Evolutionary conservation across 345 rosid genomes (phyloP), one percentile per base, ranked within the genome.

Genomic region (Bruguiera parviflora): DNA sequence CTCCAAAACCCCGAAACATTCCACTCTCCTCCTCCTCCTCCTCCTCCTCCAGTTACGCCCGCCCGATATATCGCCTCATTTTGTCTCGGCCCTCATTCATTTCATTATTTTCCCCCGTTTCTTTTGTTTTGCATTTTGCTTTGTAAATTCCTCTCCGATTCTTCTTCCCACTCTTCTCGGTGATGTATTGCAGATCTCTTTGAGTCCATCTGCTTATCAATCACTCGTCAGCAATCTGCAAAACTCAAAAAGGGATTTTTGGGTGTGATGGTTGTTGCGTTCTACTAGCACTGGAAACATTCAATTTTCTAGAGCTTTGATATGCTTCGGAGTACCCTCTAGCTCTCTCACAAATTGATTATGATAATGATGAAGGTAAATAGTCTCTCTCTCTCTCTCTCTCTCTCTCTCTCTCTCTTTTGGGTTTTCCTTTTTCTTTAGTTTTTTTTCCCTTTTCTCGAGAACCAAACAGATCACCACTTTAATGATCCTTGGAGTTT

Each of bases 381-480:
- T 35, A 9, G 20, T n/a, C 55, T 24, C 59, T 28, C 20, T 27
- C 27, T 24, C 25, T 18, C 8, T 25, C 11, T 6, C 10, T 24
- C 46, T 32, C 33, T 31, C 5, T 33, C 8, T 28, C 31, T 63
- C 27, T 49, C 21, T 33, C 16, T 53, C 6, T 55, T 22, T 37
- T 63, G 3, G 18, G 49, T 63, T 52, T 49, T 6, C 25, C 16
- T 53, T 9, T 63, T 37, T 27, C 28, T 49, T 27, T 25, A n/a
- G n/a, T n/a, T 60, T 8, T 56, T 56, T n/a, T 13, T 6, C 28
- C 32, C 57, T 3, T 37, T 79, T 77, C 83, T 69, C 57, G n/a
- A 71, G 64, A 74, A 71, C 69, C 79, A 75, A 77, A 72, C 80
- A 68, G 68, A 65, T 62, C 46, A 61, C 29, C 33, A 20, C 71